Evolutionary conservation across 2,329 filamentous ascomycete species (phyloP).

Genomic region (Aureobasidium sp.): DNA sequence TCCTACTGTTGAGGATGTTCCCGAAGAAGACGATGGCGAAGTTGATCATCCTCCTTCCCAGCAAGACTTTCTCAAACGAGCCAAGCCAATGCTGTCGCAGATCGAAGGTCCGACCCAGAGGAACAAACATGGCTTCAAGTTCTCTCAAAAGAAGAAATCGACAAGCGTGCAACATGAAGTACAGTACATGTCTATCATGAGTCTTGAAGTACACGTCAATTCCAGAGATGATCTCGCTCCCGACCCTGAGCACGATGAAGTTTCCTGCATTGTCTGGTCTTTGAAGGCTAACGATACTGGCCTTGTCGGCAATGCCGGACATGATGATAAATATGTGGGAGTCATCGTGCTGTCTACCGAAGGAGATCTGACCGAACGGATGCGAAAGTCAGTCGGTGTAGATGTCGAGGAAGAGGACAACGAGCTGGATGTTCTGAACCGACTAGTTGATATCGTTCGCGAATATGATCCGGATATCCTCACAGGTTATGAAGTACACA

Average conservation of each 20-base stretch:
- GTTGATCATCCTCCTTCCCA: conserved; percentile 25
- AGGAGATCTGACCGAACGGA: conserved; percentile 48
- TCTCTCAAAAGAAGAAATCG: conserved; percentile 64
- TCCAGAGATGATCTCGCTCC: conserved; percentile 71
- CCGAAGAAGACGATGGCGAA: conserved; percentile 17
- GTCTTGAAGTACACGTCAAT: conserved; percentile 85
- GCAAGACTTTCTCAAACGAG: conserved; percentile 18
- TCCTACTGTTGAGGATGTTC: conserved; percentile 14
- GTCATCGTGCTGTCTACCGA: conserved; percentile 54
- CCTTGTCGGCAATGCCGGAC: conserved; percentile 37
- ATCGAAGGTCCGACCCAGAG: conserved; percentile 82
- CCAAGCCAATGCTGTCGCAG: conserved; percentile 57
- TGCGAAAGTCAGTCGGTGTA: conserved; percentile 49
- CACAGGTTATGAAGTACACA: conserved; percentile 90
- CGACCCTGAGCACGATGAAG: conserved; percentile 82
- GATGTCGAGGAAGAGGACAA: conserved; percentile 67
- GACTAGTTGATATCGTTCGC: conserved; percentile 80
- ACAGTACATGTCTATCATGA: conserved; percentile 96
- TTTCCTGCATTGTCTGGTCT: conserved; percentile 85
- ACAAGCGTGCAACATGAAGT: conserved; percentile 73
- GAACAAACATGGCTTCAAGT: conserved; percentile 76
- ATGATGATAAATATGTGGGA: conserved; percentile 52
- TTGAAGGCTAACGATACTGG: conserved; percentile 65
- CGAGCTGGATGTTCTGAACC: conserved; percentile 76
- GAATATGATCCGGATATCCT: conserved; percentile 81